Conservation (phyloP, 768 basidiomycete species). For the Suillus hirtellus region DNA sequence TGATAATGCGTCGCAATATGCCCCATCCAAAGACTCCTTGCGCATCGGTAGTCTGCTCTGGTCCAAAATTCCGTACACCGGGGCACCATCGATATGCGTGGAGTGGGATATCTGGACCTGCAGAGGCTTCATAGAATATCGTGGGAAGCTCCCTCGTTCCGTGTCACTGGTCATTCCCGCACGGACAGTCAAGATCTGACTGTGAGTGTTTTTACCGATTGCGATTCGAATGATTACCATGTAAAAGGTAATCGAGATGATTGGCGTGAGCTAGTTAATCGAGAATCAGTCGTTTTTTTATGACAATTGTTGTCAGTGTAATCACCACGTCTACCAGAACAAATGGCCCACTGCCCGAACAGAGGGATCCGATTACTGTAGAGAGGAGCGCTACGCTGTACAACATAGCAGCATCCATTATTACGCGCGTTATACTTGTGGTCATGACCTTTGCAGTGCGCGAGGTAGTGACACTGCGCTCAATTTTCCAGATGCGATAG, state of each 20-base stretch:
- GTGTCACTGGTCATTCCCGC: background rate
- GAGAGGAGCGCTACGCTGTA: constrained; percentile 38
- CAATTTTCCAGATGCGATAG: constrained; percentile 1
- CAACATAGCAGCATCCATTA: constrained; percentile 13
- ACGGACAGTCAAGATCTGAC: background rate
- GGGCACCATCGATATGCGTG: background rate
- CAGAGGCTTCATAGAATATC: constrained; percentile 7
- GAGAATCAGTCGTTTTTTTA: background rate
- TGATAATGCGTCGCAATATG: background rate
- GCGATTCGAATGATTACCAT: background rate
- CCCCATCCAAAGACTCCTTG: background rate
- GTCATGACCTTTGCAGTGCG: constrained; percentile 1
- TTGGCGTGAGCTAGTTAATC: background rate
- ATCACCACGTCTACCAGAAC: constrained; percentile 15
- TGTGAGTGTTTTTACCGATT: constrained; percentile 4
- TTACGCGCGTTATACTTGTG: constrained; percentile 27
- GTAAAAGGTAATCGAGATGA: background rate
- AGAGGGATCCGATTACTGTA: constrained; percentile 31
- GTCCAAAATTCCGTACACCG: background rate
- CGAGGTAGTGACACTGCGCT: background rate
- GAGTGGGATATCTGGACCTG: constrained; percentile 9
- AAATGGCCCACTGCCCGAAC: constrained; percentile 33
- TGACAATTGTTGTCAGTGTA: background rate
- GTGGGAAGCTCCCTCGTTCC: background rate
- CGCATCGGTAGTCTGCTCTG: background rate